Percentiles rank a stretch among this genome's conserved stretches.
Evolutionary conservation across 345 rosid species (phyloP).

Genomic region (Citrus reticulata): DNA sequence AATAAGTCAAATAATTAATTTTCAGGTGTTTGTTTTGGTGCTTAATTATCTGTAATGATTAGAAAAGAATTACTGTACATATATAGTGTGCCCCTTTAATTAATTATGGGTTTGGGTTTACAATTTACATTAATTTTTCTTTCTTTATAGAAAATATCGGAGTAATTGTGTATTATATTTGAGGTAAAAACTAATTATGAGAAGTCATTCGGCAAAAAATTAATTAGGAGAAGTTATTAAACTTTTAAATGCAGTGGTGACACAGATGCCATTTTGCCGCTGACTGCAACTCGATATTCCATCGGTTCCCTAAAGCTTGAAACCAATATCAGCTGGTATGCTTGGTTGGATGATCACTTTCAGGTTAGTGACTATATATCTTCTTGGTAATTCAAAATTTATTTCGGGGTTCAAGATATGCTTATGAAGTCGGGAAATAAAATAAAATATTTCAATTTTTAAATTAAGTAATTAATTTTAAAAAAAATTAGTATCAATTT

Average conservation of each 20-base stretch:
- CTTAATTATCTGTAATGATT: not conserved
- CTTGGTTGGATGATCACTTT: conserved; percentile 43
- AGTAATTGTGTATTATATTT: not conserved
- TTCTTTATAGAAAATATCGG: not conserved
- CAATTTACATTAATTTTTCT: not conserved
- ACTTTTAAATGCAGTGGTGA: conserved; percentile 42
- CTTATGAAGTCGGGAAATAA: too few species aligned
- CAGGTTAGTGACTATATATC: conserved; percentile 20
- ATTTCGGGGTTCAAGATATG: not conserved
- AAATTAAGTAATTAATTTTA: too few species aligned
- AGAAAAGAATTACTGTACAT: not conserved
- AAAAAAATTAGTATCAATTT: too few species aligned
- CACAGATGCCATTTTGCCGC: conserved; percentile 56
- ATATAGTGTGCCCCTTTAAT: not conserved
- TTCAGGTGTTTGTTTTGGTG: not conserved
- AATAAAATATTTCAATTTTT: too few species aligned
- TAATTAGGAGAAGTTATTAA: not conserved
- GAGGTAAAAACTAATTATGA: not conserved
- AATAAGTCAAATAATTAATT: too few species aligned
- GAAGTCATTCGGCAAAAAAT: not conserved
- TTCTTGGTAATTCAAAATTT: not conserved
- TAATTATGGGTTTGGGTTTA: not conserved
- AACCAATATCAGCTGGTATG: conserved; percentile 39
- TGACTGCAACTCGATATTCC: conserved; percentile 57
- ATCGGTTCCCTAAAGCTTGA: conserved; percentile 40